Base-by-base conservation (phyloP, 192 early-diverging fungal species). In the Umbelopsis ramanniana region DNA sequence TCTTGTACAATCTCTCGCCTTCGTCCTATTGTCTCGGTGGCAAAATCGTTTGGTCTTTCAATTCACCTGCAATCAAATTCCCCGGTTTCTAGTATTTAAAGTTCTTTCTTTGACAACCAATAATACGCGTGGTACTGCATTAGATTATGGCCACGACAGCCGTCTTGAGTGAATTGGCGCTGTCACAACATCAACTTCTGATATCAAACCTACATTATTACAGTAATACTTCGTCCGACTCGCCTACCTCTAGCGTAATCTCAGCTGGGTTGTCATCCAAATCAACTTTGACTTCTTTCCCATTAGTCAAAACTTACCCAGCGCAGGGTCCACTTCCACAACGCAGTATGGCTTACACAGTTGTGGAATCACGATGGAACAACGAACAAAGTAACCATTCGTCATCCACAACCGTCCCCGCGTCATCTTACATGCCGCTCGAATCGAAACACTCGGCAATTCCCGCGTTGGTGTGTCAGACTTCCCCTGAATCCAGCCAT, bases 161-260 rank as follows among this genome's bases (percentile, higher is more conserved):
- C 33, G 10, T 63, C 10, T 17, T 63, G 57, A 63, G 29, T 63
- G 57, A 63, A 29, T 37, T n/a, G 57, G 57, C 29, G 29, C 57
- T 63, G 57, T 63, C 57, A 63, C 57, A 35, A 63, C 57, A 63
- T 63, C 57, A 63, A 63, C 57, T 63, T 35, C 57, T 33, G 57
- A 63, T 35, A 33, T 37, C 57, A 22, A 63, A 63, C 29, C 15
- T 63, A 12, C 57, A 63, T 17, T 63, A 63, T 63, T 63, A 63
- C 57, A 37, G 48, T 50, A 50, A 63, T 63, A 63, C 14, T 35
- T 35, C 57, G 57, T 63, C 57, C 29, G 57, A 63, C 57, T 63
- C 33, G 15, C 33, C 33, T 12, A 19, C 57, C 23, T 14, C 29
- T n/a, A 26, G 23, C 23, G 26, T 54, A 54, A 63, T 38, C 57